phyloP scores from a whole-genome alignment of 257 asterid genomes.

The Solanum sitiens region DNA sequence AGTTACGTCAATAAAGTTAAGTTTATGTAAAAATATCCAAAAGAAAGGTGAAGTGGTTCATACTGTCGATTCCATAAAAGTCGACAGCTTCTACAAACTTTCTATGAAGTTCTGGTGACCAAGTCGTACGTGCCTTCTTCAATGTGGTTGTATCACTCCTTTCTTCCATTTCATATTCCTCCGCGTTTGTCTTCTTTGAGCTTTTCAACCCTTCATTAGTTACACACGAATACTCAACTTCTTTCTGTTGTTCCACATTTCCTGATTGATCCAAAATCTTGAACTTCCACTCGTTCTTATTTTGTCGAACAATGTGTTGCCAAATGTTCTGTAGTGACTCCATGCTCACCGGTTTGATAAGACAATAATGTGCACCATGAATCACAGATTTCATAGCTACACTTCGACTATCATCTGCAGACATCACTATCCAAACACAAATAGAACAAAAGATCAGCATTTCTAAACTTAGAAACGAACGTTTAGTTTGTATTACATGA shows the following conservation, averaged over 20 bases:
- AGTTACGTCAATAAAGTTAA: neutral
- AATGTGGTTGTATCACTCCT: slow-evolving; percentile 54
- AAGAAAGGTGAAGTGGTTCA: slow-evolving; percentile 5
- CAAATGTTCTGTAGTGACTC: slow-evolving; percentile 95
- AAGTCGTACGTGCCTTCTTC: slow-evolving; percentile 80
- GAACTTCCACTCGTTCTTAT: slow-evolving; percentile 60
- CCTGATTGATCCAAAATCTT: slow-evolving; percentile 53
- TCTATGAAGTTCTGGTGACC: slow-evolving; percentile 92
- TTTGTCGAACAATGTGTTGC: slow-evolving; percentile 89
- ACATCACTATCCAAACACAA: slow-evolving; percentile 63
- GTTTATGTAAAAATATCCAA: neutral
- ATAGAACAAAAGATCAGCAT: neutral
- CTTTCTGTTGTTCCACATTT: slow-evolving; percentile 39
- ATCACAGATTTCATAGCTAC: slow-evolving; percentile 92
- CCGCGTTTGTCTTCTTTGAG: slow-evolving; percentile 36
- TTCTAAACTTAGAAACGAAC: neutral
- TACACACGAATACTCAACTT: slow-evolving; percentile 58
- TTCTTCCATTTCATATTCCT: slow-evolving; percentile 28
- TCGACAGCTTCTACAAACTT: slow-evolving; percentile 83
- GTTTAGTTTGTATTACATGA: neutral
- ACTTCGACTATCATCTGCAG: slow-evolving; percentile 72
- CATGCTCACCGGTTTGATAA: slow-evolving; percentile 74
- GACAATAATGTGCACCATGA: slow-evolving; percentile 90
- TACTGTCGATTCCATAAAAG: slow-evolving; percentile 86
- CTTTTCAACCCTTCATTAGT: slow-evolving; percentile 65